Base-by-base conservation (phyloP, 2,329 filamentous ascomycete species). In the Trichoderma breve region DNA sequence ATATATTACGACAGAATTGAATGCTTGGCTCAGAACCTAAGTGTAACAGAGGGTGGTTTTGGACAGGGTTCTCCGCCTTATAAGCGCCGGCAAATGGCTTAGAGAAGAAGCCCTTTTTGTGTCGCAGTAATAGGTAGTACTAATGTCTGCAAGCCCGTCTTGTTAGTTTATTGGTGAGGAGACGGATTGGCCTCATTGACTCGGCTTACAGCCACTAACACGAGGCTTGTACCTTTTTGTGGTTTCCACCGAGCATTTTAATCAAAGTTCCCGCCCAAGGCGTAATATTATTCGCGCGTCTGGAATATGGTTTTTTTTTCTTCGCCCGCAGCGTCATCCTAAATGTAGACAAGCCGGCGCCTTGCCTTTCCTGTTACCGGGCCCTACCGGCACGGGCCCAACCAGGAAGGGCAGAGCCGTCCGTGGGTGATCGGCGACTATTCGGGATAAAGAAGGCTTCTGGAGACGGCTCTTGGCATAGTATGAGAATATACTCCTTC, bases 291-390 rank as follows among this genome's bases (percentile, higher is more conserved):
- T 66, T 39, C 47, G 36, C 36, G 47, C 64, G n/a, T 26, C 6
- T 67, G 12, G 11, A 24, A 30, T 57, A n/a, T 18, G 21, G 18
- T 53, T 39, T 47, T 7, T 3, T 24, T 21, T 39, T 15, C 0
- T n/a, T 26, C 36, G 57, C 26, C 55, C 55, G 53, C 36, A 61
- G 15, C 9, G 34, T 55, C 36, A 30, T 18, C 24, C 34, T 30
- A 21, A 65, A 53, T 53, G 43, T 9, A n/a, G 36, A 60, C 4
- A 26, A 47, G 26, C 36, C 55, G 55, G 30, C 55, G 36, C 53
- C 34, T 69, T 57, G 55, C 65, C 28, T 32, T 60, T 60, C 65
- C 14, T 32, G 65, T 61, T 36, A 69, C 65, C 26, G 36, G 39
- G 28, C 8, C 66, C 24, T 18, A 9, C n/a, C 26, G 21, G 66